Evolutionary conservation across 2,329 filamentous ascomycete species (phyloP).

Genomic region (Phaeosphaeria sp.): DNA sequence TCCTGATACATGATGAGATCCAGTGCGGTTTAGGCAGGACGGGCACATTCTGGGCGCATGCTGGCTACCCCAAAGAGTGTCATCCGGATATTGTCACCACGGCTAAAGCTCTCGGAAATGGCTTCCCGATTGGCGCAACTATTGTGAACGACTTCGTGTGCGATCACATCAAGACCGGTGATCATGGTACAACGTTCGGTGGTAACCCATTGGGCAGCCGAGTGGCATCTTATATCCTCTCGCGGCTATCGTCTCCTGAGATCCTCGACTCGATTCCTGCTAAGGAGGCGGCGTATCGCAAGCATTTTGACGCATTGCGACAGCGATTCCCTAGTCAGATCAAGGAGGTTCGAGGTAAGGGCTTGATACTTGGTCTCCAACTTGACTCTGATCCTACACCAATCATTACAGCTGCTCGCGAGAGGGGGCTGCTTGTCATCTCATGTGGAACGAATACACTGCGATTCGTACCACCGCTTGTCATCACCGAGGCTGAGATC

Average conservation of each 20-base stretch:
- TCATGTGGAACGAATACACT: constrained; percentile 92
- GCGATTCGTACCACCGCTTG: constrained; percentile 87
- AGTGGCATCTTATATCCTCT: constrained; percentile 85
- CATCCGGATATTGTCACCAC: constrained; percentile 95
- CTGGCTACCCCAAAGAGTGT: constrained; percentile 73
- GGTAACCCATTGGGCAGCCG: constrained; percentile 88
- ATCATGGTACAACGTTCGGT: constrained; percentile 94
- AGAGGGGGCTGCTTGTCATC: constrained; percentile 87
- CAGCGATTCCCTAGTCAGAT: constrained; percentile 73
- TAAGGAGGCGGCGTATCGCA: constrained; percentile 69
- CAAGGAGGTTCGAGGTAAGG: constrained; percentile 79
- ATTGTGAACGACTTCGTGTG: constrained; percentile 71
- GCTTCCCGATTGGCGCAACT: constrained; percentile 91
- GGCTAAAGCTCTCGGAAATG: constrained; percentile 95
- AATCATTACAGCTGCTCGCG: constrained; percentile 84
- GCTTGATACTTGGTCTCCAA: constrained; percentile 87
- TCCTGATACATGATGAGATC: constrained; percentile 96
- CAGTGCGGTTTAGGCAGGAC: constrained; percentile 92
- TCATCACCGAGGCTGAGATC: constrained; percentile 82
- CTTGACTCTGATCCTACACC: constrained; percentile 73
- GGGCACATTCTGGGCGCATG: constrained; percentile 89
- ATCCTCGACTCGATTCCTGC: constrained; percentile 73
- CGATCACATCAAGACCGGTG: constrained; percentile 73
- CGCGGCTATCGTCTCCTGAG: constrained; percentile 72
- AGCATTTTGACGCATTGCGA: constrained; percentile 64